A percentile compares a stretch with the other conserved stretches of the same genome.
phyloP scores from a whole-genome alignment of 306 rosid species.

The Carpinus viminea region DNA sequence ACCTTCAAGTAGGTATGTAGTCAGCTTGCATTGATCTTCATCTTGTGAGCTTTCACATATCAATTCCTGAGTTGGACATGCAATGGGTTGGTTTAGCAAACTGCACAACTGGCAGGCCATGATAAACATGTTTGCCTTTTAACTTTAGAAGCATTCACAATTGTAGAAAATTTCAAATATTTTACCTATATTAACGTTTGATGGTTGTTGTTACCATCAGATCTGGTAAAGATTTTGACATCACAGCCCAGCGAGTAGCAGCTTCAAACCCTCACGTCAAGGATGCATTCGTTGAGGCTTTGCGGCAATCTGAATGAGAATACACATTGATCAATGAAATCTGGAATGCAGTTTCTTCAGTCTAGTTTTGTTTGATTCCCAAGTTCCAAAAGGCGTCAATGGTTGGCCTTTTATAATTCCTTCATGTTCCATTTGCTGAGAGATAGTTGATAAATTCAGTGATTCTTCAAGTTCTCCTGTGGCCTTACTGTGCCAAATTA shows the following conservation, averaged over 20 bases:
- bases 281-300: slow-evolving; percentile 68
- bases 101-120: slow-evolving; percentile 17
- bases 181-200: slow-evolving; percentile 8
- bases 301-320: slow-evolving; percentile 56
- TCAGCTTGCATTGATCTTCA: slow-evolving; percentile 30
- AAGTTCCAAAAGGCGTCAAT: slow-evolving; percentile 21
- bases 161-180: not conserved
- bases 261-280: slow-evolving; percentile 83
- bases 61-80: slow-evolving; percentile 26
- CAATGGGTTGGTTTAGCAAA: slow-evolving; percentile 8
- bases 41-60: slow-evolving; percentile 14
- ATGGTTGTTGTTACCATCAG: slow-evolving; percentile 53
- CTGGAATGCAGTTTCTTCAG: not conserved
- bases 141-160: not conserved
- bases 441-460: not conserved
- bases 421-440: not conserved
- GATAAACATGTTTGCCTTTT: not conserved
- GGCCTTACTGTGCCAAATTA: slow-evolving; percentile 17
- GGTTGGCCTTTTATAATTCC: not conserved
- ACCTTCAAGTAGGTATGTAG: slow-evolving; percentile 17
- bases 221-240: slow-evolving; percentile 85
- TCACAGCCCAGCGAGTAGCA: slow-evolving; percentile 79
- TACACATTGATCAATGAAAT: slow-evolving; percentile 20
- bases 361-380: slow-evolving; percentile 4
- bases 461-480: slow-evolving; percentile 14